These are phyloP conservation scores for Fusarium zealandicum DNA, from an alignment of 2,329 filamentous ascomycete genomes.

Conservation along the genomic window DNA sequence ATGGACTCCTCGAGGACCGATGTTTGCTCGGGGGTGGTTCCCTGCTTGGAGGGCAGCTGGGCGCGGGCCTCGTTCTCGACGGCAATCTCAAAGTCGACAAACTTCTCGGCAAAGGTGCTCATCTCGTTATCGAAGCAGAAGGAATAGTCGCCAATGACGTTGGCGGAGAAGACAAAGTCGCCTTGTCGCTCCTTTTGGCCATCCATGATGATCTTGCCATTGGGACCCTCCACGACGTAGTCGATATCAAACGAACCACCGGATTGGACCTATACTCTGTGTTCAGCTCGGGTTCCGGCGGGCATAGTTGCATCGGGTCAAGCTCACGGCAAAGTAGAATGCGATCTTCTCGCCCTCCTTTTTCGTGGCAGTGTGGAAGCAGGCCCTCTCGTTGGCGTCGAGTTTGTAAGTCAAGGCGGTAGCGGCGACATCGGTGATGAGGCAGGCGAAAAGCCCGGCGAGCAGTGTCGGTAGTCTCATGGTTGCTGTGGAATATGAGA, in stretches of 20 bases:
- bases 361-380: conserved; percentile 87
- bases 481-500: conserved; percentile 36
- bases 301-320: not conserved
- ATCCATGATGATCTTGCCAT: conserved; percentile 80
- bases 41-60: conserved; percentile 85
- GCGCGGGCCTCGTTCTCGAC: conserved; percentile 91
- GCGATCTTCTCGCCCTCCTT: conserved; percentile 86
- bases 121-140: conserved; percentile 99
- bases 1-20: conserved; percentile 89
- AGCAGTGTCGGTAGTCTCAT: conserved; percentile 73
- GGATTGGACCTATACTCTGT: conserved; percentile 80
- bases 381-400: conserved; percentile 88
- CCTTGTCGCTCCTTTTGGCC: conserved; percentile 93
- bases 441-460: conserved; percentile 73
- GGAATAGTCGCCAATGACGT: conserved; percentile 84
- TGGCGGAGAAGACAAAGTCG: conserved; percentile 96
- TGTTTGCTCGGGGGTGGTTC: conserved; percentile 87
- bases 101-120: conserved; percentile 97
- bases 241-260: conserved; percentile 98
- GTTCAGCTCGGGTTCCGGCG: conserved; percentile 17
- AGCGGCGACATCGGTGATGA: conserved; percentile 75
- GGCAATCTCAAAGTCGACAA: conserved; percentile 96
- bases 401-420: conserved; percentile 96
- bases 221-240: conserved; percentile 85
- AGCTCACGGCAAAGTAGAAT: conserved; percentile 94